Evolutionary conservation across 768 basidiomycete species (phyloP), one percentile per base, ranked within the genome.

Genomic region (Hortiboletus campestris): DNA sequence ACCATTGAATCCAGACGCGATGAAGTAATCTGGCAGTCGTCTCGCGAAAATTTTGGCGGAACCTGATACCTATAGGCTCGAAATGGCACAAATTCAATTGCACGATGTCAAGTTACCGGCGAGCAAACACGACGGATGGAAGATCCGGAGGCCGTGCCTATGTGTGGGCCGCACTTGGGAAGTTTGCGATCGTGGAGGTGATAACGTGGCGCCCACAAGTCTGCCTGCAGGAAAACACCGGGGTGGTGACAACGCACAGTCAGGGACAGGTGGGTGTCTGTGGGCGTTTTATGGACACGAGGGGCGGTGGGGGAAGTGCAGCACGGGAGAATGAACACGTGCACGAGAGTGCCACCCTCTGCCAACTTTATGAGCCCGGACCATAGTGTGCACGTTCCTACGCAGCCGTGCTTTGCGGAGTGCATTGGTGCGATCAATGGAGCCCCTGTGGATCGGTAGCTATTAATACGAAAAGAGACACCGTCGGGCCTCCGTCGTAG

Each of bases 101-200:
- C 40, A 42, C 28, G 48, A 66, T 54, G 52, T 49, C 60, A 57
- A 44, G 58, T 55, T 46, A n/a, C 63, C 56, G 57, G 34, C 6
- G 52, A 60, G 55, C 51, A 32, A 54, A 59, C 60, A 62, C 57
- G 66, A 56, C 56, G 59, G 17, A 38, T 22, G 43, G 51, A 60
- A 58, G 65, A 68, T 68, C 65, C 66, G 66, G 43, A 46, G 48
- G 60, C 46, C 63, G 42, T 66, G 60, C 46, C 2, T 16, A 29
- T 48, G 56, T 44, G 31, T 65, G 52, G 25, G 46, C 51, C 38
- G n/a, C 19, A 22, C 40, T 42, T 34, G 57, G 20, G 32, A 50
- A 20, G 46, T 53, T 49, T 51, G 45, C 45, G 45, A 52, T 51
- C 35, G 35, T 34, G 46, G 38, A 20, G 47, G 29, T 51, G 49